Percentiles rank a stretch among this genome's conserved stretches.
phyloP scores from a whole-genome alignment of 2,329 filamentous ascomycete genomes.

The Pseudogymnoascus sp. region DNA sequence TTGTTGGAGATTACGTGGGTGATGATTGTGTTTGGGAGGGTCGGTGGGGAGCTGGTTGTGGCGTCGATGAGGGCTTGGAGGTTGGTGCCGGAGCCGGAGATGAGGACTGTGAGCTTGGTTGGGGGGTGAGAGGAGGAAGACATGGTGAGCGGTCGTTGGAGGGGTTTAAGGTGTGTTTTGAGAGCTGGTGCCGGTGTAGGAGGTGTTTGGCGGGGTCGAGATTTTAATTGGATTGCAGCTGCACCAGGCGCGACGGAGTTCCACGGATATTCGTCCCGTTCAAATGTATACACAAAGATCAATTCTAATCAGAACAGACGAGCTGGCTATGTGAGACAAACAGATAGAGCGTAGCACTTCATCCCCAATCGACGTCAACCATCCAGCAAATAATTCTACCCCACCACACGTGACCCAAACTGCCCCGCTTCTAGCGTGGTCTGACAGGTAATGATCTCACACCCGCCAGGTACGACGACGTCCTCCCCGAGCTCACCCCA shows the following conservation, averaged over 20 bases:
- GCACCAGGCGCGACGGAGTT: not conserved
- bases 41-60: slow-evolving; percentile 33
- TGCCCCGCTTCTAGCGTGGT: slow-evolving; percentile 3
- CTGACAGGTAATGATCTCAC: slow-evolving; percentile 1
- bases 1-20: slow-evolving; percentile 59
- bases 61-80: slow-evolving; percentile 54
- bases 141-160: not conserved
- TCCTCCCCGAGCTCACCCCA: not conserved
- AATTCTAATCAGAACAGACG: not conserved
- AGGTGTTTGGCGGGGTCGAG: not conserved
- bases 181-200: not conserved
- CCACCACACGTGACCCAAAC: not conserved
- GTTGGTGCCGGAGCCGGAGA: slow-evolving; percentile 61
- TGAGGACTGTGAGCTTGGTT: slow-evolving; percentile 46
- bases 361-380: not conserved
- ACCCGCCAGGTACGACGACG: slow-evolving; percentile 2
- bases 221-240: not conserved
- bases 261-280: not conserved
- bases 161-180: not conserved
- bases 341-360: not conserved
- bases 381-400: not conserved
- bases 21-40: slow-evolving; percentile 34
- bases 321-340: not conserved
- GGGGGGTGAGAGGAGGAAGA: not conserved
- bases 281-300: not conserved